A percentile compares a stretch with the other conserved stretches of the same genome.
Evolutionary conservation across 139 green algal genomes (phyloP).

Genomic region (Eudorina sp.): DNA sequence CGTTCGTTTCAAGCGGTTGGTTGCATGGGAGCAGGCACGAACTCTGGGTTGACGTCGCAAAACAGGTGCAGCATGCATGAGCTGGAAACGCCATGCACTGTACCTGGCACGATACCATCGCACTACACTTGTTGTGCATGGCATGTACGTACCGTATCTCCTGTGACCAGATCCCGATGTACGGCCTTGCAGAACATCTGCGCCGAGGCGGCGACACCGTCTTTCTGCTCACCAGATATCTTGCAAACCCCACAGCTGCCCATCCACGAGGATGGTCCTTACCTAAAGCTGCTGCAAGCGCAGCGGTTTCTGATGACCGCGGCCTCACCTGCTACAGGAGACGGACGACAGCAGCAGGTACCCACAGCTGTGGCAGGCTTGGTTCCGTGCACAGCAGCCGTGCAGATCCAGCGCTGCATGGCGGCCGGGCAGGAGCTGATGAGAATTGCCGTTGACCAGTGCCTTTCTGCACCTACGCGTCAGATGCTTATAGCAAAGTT

Average conservation of each 20-base stretch:
- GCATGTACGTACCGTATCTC: not conserved
- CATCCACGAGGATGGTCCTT: not conserved
- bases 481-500: not conserved
- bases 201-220: not conserved
- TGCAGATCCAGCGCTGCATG: not conserved
- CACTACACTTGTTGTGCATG: not conserved
- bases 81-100: no score
- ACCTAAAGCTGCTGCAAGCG: not conserved
- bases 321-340: not conserved
- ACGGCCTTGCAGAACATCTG: not conserved
- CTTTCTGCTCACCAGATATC: not conserved
- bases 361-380: not conserved
- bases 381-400: slow-evolving; percentile 3
- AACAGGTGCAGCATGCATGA: no score
- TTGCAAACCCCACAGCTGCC: not conserved
- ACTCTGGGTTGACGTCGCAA: no score
- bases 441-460: slow-evolving; percentile 9
- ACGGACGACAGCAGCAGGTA: not conserved
- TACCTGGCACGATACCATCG: not conserved
- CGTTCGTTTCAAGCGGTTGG: no score
- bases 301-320: not conserved
- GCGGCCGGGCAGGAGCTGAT: not conserved
- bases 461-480: not conserved
- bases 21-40: no score
- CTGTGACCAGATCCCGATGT: not conserved